These are phyloP conservation scores for Penicillium pulvis DNA, from an alignment of 495 filamentous ascomycete genomes.

Conservation along the genomic window DNA sequence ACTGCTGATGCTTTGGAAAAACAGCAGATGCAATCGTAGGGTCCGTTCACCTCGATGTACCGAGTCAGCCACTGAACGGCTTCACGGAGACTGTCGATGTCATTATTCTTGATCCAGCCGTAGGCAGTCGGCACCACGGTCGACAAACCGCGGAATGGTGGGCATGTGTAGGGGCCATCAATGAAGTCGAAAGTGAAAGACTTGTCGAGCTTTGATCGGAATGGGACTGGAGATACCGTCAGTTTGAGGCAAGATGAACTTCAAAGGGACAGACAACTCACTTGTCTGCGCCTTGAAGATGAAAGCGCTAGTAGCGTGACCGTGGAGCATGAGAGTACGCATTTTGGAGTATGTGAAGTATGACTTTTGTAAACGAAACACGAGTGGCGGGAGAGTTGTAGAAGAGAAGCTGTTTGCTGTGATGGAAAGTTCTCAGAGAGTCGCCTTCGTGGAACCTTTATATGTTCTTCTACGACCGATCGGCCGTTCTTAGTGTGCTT, in stretches of 20 bases:
- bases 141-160: not conserved
- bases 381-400: not conserved
- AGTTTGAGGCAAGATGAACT: not conserved
- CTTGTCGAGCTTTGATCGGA: not conserved
- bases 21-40: slow-evolving; percentile 1
- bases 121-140: not conserved
- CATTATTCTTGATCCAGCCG: not conserved
- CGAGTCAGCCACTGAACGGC: not conserved
- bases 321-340: slow-evolving; percentile 2
- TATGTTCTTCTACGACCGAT: not conserved
- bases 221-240: not conserved
- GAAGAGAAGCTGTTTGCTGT: not conserved
- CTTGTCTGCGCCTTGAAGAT: slow-evolving; percentile 2
- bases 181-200: not conserved
- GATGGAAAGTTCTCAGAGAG: not conserved
- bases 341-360: not conserved
- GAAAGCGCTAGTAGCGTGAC: slow-evolving; percentile 2
- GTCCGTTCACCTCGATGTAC: not conserved
- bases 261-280: not conserved
- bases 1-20: not conserved
- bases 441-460: not conserved
- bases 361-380: not conserved
- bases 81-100: not conserved
- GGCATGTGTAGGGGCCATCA: not conserved
- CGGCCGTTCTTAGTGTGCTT: not conserved